phyloP scores from a whole-genome alignment of 2,329 filamentous ascomycete species.

The Orbilia ellipsospora region DNA sequence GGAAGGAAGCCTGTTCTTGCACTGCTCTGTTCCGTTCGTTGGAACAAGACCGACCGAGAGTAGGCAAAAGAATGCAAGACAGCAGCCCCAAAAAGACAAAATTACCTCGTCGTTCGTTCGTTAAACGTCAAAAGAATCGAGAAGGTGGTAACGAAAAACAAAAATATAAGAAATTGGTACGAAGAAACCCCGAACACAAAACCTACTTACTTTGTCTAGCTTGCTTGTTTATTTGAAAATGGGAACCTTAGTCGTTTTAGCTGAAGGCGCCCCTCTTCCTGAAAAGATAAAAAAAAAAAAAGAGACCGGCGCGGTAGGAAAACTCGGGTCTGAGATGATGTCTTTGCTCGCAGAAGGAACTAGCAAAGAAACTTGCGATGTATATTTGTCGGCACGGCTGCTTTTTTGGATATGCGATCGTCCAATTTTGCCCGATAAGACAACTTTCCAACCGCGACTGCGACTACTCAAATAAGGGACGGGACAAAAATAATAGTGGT shows the following conservation, averaged over 20 bases:
- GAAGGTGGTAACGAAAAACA: slow-evolving; percentile 58
- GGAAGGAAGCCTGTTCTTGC: slow-evolving; percentile 19
- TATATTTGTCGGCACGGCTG: slow-evolving; percentile 45
- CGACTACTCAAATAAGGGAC: slow-evolving; percentile 42
- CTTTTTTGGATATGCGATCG: slow-evolving; percentile 31
- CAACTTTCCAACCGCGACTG: slow-evolving; percentile 47
- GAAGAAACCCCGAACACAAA: slow-evolving; percentile 26
- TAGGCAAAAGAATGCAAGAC: slow-evolving; percentile 52
- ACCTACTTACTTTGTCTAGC: slow-evolving; percentile 37
- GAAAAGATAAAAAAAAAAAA: slow-evolving; percentile 10
- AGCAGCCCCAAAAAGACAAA: slow-evolving; percentile 24
- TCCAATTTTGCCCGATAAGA: slow-evolving; percentile 44
- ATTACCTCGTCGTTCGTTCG: slow-evolving; percentile 46
- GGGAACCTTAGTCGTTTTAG: slow-evolving; percentile 20
- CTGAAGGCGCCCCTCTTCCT: too few species aligned
- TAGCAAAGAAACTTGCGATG: slow-evolving; percentile 4
- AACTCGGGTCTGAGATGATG: slow-evolving; percentile 39
- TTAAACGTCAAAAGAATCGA: slow-evolving; percentile 56
- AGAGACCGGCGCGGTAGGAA: slow-evolving; percentile 41
- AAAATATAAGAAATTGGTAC: slow-evolving; percentile 43
- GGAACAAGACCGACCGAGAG: slow-evolving; percentile 37
- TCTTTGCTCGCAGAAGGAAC: slow-evolving; percentile 25
- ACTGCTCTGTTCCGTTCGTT: slow-evolving; percentile 3
- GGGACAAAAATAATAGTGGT: slow-evolving; percentile 5
- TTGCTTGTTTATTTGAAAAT: slow-evolving; percentile 36